These are phyloP conservation scores for Halophytophthora polymorphica DNA, from an alignment of 352 stramenopile species.

Conservation along the genomic window DNA sequence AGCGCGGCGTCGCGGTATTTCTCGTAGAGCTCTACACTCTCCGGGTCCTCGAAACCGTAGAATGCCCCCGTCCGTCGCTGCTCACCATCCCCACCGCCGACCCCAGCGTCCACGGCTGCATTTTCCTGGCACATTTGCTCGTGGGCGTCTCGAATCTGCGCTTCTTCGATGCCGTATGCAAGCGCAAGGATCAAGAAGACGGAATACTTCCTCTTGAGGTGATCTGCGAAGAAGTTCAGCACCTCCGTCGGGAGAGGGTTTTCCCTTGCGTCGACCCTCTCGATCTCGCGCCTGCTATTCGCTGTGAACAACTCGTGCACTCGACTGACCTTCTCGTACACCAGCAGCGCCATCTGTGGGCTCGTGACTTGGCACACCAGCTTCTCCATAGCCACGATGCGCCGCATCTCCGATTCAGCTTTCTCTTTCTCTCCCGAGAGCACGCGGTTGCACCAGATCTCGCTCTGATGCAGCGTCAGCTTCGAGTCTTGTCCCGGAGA, in stretches of 20 bases:
- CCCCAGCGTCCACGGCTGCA: constrained; percentile 58
- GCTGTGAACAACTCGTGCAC: constrained; percentile 84
- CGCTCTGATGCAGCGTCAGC: constrained; percentile 78
- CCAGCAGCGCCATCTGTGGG: constrained; percentile 76
- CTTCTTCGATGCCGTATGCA: constrained; percentile 69
- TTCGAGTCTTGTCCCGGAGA: constrained; percentile 82
- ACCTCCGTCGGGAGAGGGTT: constrained; percentile 47
- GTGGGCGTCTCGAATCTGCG: constrained; percentile 77
- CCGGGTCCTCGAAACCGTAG: constrained; percentile 74
- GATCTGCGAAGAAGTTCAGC: constrained; percentile 81
- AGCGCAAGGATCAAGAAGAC: constrained; percentile 84
- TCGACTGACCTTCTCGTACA: constrained; percentile 87
- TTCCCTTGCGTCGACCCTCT: constrained; percentile 44
- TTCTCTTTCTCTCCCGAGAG: constrained; percentile 80
- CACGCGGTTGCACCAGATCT: constrained; percentile 84
- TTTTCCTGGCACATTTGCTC: constrained; percentile 84
- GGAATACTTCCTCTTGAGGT: constrained; percentile 86
- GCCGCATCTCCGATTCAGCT: constrained; percentile 74
- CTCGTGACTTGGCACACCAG: constrained; percentile 76
- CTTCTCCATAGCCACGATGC: constrained; percentile 86
- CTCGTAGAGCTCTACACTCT: constrained; percentile 78
- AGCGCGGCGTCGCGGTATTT: constrained; percentile 80
- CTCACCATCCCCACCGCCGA: constrained; percentile 68
- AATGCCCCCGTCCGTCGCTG: constrained; percentile 39
- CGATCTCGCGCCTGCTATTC: constrained; percentile 76